Conservation (phyloP, 1,284 basidiomycete genomes). For the Fomitopsis palustris region DNA sequence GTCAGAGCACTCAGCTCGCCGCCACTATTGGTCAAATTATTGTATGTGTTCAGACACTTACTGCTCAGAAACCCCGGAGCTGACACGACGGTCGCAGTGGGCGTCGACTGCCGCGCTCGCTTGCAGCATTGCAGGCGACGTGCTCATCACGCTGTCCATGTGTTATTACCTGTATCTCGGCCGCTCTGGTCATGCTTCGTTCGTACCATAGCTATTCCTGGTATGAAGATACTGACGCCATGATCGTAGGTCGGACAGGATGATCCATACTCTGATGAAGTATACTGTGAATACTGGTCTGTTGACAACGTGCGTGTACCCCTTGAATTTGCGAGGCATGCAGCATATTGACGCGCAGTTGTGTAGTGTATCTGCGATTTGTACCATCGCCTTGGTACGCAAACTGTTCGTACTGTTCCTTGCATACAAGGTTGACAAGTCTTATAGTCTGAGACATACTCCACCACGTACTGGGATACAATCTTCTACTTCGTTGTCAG, state of each 20-base stretch:
- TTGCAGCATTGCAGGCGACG: slow-evolving; percentile 6
- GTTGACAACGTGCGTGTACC: not conserved
- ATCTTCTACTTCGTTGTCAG: slow-evolving; percentile 8
- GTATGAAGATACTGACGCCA: too few relatives aligned
- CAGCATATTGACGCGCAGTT: not conserved
- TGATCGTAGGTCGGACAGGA: slow-evolving; percentile 2
- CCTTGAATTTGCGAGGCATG: not conserved
- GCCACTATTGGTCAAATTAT: slow-evolving; percentile 2
- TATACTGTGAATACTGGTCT: slow-evolving; percentile 8
- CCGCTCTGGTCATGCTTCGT: slow-evolving; percentile 1
- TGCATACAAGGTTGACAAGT: not conserved
- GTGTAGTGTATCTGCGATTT: slow-evolving; percentile 2
- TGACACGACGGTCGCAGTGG: too few relatives aligned
- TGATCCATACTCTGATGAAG: slow-evolving; percentile 5
- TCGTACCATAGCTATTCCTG: not conserved
- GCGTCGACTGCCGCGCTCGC: slow-evolving; percentile 4
- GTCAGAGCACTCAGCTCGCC: not conserved
- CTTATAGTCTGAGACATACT: not conserved
- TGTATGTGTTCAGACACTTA: not conserved
- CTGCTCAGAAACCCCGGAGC: too few relatives aligned
- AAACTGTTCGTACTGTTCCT: not conserved
- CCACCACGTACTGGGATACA: slow-evolving; percentile 1
- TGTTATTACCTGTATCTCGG: slow-evolving; percentile 1
- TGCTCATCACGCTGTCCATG: not conserved
- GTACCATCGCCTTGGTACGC: slow-evolving; percentile 5